These are phyloP conservation scores for Penicillium cinerascens DNA, from an alignment of 495 filamentous ascomycete species.

Conservation along the genomic window DNA sequence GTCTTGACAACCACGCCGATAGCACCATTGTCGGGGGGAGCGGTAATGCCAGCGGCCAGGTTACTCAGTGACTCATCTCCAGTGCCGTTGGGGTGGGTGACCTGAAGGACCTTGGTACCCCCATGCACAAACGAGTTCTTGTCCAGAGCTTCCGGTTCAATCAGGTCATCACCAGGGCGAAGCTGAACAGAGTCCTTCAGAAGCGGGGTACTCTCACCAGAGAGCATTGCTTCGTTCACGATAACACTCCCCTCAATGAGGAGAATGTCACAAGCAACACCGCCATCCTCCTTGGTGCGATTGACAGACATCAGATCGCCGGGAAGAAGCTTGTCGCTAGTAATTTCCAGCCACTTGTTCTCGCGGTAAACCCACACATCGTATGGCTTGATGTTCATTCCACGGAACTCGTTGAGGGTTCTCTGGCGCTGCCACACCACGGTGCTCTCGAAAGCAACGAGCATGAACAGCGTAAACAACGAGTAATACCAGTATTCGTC, in stretches of 20 bases:
- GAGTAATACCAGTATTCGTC: conserved; percentile 99
- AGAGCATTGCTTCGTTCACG: conserved; percentile 99
- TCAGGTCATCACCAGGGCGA: conserved; percentile 72
- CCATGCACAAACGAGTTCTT: conserved; percentile 96
- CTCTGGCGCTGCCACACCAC: conserved; percentile 98
- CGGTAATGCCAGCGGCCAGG: conserved; percentile 66
- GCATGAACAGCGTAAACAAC: conserved; percentile 96
- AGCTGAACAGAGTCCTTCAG: conserved; percentile 96
- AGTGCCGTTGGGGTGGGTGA: conserved; percentile 74
- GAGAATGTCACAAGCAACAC: conserved; percentile 96
- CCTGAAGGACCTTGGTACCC: conserved; percentile 94
- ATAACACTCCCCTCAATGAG: conserved; percentile 92
- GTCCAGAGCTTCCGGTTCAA: conserved; percentile 89
- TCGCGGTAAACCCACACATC: conserved; percentile 84
- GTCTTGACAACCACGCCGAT: conserved; percentile 95
- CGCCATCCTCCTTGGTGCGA: conserved; percentile 93
- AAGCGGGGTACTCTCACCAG: conserved; percentile 94
- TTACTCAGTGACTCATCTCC: conserved; percentile 61
- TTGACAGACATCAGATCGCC: conserved; percentile 95
- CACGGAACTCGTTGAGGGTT: conserved; percentile 94
- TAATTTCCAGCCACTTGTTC: conserved; percentile 81
- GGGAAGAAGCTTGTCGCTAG: conserved; percentile 90
- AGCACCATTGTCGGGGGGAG: conserved; percentile 86
- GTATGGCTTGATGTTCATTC: conserved; percentile 99
- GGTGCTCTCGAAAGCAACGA: conserved; percentile 95